Evolutionary conservation across 768 basidiomycete genomes (phyloP).

Genomic region (Sarcodon aspratus): DNA sequence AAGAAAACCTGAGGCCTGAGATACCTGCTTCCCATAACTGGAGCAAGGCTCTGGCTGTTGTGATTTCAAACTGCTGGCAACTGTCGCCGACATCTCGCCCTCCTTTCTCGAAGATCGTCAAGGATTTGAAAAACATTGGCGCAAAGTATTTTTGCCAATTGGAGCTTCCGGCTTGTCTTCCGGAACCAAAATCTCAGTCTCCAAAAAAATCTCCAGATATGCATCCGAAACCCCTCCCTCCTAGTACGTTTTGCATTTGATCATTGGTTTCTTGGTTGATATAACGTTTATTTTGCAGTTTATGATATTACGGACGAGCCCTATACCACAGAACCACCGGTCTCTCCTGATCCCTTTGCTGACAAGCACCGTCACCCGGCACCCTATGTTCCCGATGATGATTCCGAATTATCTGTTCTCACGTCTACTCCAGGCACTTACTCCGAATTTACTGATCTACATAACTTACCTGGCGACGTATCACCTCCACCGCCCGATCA

Average conservation of each 20-base stretch:
- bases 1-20: slow-evolving; percentile 12
- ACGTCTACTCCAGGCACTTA: slow-evolving; percentile 16
- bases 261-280: too few relatives aligned
- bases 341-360: slow-evolving; percentile 10
- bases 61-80: slow-evolving; percentile 49
- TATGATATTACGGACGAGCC: slow-evolving; percentile 3
- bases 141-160: slow-evolving; percentile 23
- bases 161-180: slow-evolving; percentile 8
- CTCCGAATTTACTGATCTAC: slow-evolving; percentile 4
- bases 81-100: slow-evolving; percentile 39
- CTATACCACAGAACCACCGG: slow-evolving; percentile 5
- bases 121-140: slow-evolving; percentile 33
- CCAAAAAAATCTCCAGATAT: slow-evolving; percentile 25
- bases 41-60: slow-evolving; percentile 20
- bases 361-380: slow-evolving; percentile 16
- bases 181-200: background rate
- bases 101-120: slow-evolving; percentile 36
- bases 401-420: slow-evolving; percentile 17
- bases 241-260: slow-evolving; percentile 9
- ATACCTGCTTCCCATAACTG: slow-evolving; percentile 10
- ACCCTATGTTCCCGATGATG: too few relatives aligned
- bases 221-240: slow-evolving; percentile 19
- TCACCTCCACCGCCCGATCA: slow-evolving; percentile 28
- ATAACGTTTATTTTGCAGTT: too few relatives aligned
- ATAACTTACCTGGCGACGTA: slow-evolving; percentile 19